These are phyloP conservation scores for Penicillium cinerascens DNA, from an alignment of 495 filamentous ascomycete genomes.

Conservation along the genomic window DNA sequence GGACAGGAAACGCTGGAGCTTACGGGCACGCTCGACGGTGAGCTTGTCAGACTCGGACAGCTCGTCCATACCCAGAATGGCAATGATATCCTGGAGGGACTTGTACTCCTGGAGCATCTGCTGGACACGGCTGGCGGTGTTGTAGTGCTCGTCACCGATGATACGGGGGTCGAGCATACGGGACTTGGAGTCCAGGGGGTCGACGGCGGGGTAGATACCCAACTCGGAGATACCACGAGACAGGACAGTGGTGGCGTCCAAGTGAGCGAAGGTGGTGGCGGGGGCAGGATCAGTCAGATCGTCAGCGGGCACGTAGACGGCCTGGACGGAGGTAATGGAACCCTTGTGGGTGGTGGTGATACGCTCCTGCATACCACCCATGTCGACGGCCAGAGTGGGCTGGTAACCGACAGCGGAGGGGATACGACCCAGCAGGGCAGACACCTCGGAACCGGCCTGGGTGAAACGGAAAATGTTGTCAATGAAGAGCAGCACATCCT, in stretches of 20 bases:
- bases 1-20: slow-evolving; percentile 98
- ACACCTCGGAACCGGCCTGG: slow-evolving; percentile 99
- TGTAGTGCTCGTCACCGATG: slow-evolving; percentile 96
- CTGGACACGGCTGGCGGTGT: slow-evolving; percentile 90
- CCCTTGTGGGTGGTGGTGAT: slow-evolving; percentile 99
- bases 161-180: slow-evolving; percentile 99
- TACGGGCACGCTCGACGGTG: slow-evolving; percentile 99
- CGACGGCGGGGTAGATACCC: slow-evolving; percentile 99
- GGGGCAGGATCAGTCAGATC: slow-evolving; percentile 99
- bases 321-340: slow-evolving; percentile 99
- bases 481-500: slow-evolving; percentile 99
- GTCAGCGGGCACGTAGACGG: slow-evolving; percentile 99
- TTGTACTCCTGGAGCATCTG: slow-evolving; percentile 99
- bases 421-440: slow-evolving; percentile 98
- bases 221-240: slow-evolving; percentile 99
- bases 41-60: slow-evolving; percentile 98
- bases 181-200: slow-evolving; percentile 98
- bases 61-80: slow-evolving; percentile 99
- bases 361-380: slow-evolving; percentile 99
- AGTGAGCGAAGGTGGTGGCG: slow-evolving; percentile 98
- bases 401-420: slow-evolving; percentile 99
- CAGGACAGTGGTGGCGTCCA: slow-evolving; percentile 99
- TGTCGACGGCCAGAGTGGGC: slow-evolving; percentile 98
- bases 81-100: slow-evolving; percentile 99
- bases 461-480: slow-evolving; percentile 99